Evolutionary conservation across 225 moss, liverwort and hornwort species (phyloP), one percentile per base, ranked within the genome.

Genomic region (Sphagnum tenellum): DNA sequence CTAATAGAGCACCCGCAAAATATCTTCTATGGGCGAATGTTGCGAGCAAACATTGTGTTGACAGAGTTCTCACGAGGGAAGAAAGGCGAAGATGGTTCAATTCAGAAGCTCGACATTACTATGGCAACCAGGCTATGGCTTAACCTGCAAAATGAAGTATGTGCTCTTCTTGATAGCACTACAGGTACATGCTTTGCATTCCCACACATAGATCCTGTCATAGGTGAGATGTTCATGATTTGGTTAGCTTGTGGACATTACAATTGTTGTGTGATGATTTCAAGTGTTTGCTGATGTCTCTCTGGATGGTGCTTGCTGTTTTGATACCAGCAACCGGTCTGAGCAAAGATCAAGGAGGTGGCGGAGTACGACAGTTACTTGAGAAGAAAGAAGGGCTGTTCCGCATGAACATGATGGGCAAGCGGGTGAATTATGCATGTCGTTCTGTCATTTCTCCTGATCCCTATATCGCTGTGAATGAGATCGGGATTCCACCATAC

Each of bases 391-490:
- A 93, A 71, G 96, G 96, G 44, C 62, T 98, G 54, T 93, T 98
- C 47, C 90, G 96, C 48, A 98, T 98, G 96, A 93, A 98, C 64
- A 98, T 98, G 96, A 98, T 98, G 96, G 96, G 96, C 55, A 98
- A 98, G 81, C 96, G 96, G 55, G 96, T 98, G 55, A 98, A 98
- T 70, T 90, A 93, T 75, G 96, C 96, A 6, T 98, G 96, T 69
- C 90, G 96, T 55, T 98, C 96, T 61, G 96, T 98, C 61, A 98
- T 98, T 66, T 93, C 92, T 67, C 96, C 96, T 12, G 96, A 98
- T 71, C 96, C 96, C 46, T 98, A 93, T 71, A 91, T 98, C 69
- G 86, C 89, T 61, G 96, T 98, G 52, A 93, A 98, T 62, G 96
- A 98, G 73, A 93, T 98, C 65, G 96, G 96, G 8, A 90, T 98